phyloP scores from a whole-genome alignment of 768 basidiomycete genomes.

The Boletus reticuloceps region DNA sequence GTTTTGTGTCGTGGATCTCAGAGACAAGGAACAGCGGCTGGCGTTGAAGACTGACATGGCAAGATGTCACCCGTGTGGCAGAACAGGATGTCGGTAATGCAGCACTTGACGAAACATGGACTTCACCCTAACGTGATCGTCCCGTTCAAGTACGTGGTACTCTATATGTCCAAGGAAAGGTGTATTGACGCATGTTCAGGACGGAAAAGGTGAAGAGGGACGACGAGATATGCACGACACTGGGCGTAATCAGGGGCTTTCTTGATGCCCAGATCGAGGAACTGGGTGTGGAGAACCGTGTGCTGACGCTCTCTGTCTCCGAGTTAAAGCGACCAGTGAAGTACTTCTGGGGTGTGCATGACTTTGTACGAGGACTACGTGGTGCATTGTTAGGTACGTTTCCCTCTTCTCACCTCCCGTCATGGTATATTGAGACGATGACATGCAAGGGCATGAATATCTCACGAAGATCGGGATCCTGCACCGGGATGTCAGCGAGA shows the following conservation, averaged over 20 bases:
- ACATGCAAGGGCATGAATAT: not conserved
- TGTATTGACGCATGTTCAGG: not conserved
- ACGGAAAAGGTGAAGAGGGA: not conserved
- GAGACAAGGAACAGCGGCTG: not conserved
- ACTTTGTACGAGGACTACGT: not conserved
- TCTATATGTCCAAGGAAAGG: not conserved
- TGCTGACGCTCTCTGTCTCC: not conserved
- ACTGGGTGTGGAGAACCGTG: not conserved
- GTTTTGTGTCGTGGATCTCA: not conserved
- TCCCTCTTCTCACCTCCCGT: not conserved
- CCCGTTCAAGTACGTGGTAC: not conserved
- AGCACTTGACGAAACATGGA: not conserved
- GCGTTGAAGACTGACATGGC: not conserved
- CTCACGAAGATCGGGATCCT: not conserved
- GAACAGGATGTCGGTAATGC: not conserved
- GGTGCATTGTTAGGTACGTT: not conserved
- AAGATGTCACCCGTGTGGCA: not conserved
- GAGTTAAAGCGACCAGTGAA: not conserved
- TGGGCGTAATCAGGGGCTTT: not conserved
- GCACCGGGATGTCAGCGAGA: not conserved
- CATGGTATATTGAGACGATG: not conserved
- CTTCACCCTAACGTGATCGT: conserved; percentile 1
- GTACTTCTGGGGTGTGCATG: not conserved
- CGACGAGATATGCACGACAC: not conserved
- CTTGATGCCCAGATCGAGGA: not conserved